These are phyloP conservation scores for Cicer arietinum DNA, from an alignment of 306 rosid genomes.

Conservation along the genomic window DNA sequence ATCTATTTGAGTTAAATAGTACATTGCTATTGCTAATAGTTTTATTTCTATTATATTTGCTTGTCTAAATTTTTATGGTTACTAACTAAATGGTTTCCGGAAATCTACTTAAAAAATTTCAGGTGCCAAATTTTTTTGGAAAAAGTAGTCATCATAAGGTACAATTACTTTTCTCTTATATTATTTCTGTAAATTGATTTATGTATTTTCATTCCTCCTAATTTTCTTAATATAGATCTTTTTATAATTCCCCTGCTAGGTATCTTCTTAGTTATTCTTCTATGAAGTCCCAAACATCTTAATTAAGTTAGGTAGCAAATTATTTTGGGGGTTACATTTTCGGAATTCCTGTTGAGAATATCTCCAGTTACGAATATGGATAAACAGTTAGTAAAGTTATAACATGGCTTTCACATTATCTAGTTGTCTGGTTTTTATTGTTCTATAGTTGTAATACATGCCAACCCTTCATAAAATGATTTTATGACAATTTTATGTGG, in stretches of 20 bases:
- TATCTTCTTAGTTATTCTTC: neutral
- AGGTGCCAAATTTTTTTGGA: slow-evolving; percentile 76
- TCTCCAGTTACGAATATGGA: neutral
- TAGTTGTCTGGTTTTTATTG: neutral
- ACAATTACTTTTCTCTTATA: slow-evolving; percentile 35
- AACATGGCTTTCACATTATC: neutral
- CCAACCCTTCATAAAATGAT: slow-evolving; percentile 4
- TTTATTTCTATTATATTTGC: neutral
- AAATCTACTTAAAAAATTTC: slow-evolving; percentile 49
- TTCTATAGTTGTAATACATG: neutral
- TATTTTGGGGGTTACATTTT: neutral
- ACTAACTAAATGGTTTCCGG: slow-evolving; percentile 37
- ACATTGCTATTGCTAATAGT: neutral
- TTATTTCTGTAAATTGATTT: slow-evolving; percentile 33
- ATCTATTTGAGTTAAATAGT: neutral
- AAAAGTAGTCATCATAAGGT: slow-evolving; percentile 84
- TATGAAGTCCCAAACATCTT: neutral
- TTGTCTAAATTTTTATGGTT: slow-evolving; percentile 13
- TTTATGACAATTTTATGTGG: neutral
- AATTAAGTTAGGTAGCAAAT: slow-evolving; percentile 10
- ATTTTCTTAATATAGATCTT: slow-evolving; percentile 23
- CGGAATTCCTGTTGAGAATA: neutral
- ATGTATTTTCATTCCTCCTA: slow-evolving; percentile 1
- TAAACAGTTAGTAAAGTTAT: neutral
- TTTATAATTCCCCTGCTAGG: slow-evolving; percentile 6